These are phyloP conservation scores for Stellera chamaejasme DNA, from an alignment of 345 rosid genomes.

Conservation along the genomic window DNA sequence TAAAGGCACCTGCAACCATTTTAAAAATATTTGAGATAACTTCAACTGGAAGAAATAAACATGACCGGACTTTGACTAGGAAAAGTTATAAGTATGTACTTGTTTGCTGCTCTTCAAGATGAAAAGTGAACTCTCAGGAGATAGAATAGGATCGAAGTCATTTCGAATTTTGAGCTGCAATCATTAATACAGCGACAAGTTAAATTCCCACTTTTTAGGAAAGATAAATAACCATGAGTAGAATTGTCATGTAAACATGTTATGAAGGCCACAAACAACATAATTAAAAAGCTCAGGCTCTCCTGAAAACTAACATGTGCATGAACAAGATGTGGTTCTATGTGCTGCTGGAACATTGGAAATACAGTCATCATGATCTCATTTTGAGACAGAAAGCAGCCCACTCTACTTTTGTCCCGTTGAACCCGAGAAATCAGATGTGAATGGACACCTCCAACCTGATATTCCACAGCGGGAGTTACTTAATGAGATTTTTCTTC, in stretches of 20 bases:
- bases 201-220: constrained; percentile 7
- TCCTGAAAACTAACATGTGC: constrained; percentile 77
- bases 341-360: constrained; percentile 98
- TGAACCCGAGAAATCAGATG: constrained; percentile 98
- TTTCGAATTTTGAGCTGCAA: constrained; percentile 94
- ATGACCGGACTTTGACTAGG: not conserved
- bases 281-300: not conserved
- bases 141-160: constrained; percentile 99
- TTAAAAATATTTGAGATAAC: constrained; percentile 3
- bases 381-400: constrained; percentile 88
- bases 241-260: not conserved
- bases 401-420: constrained; percentile 91
- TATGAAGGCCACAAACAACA: not conserved
- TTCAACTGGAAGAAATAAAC: constrained; percentile 7
- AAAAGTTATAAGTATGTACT: constrained; percentile 34
- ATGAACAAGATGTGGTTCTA: constrained; percentile 98
- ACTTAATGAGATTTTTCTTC: not conserved
- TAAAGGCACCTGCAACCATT: constrained; percentile 59
- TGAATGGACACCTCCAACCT: constrained; percentile 99
- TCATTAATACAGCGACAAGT: constrained; percentile 9
- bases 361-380: constrained; percentile 98
- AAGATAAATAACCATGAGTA: not conserved
- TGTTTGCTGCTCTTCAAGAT: constrained; percentile 91
- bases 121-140: constrained; percentile 98
- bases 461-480: constrained; percentile 20